Evolutionary conservation across 2,329 filamentous ascomycete species (phyloP).

Genomic region (Scleromitrula shiraiana): DNA sequence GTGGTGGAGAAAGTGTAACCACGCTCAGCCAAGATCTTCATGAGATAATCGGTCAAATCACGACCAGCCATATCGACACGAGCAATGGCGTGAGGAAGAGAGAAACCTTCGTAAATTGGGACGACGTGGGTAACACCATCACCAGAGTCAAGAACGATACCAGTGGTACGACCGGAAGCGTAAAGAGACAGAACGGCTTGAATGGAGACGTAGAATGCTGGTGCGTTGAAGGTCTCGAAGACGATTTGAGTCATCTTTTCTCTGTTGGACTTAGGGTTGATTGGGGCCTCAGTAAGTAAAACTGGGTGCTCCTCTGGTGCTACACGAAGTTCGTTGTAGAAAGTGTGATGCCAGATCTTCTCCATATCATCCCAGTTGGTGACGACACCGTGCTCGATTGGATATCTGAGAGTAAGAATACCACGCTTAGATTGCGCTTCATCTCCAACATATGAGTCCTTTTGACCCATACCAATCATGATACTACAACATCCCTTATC

Average conservation of each 20-base stretch:
- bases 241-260: constrained; percentile 99
- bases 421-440: constrained; percentile 99
- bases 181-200: constrained; percentile 99
- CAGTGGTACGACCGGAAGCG: constrained; percentile 99
- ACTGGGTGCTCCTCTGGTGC: constrained; percentile 99
- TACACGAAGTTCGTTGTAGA: constrained; percentile 99
- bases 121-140: constrained; percentile 99
- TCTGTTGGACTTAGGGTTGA: constrained; percentile 99
- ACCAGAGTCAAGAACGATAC: constrained; percentile 99
- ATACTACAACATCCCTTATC: constrained; percentile 54
- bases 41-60: constrained; percentile 99
- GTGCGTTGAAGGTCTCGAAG: constrained; percentile 99
- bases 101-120: constrained; percentile 99
- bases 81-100: constrained; percentile 98
- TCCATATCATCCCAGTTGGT: constrained; percentile 99
- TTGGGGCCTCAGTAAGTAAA: constrained; percentile 96
- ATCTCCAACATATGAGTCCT: constrained; percentile 99
- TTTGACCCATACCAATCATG: constrained; percentile 99
- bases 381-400: constrained; percentile 99
- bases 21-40: constrained; percentile 99
- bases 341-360: constrained; percentile 99
- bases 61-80: constrained; percentile 99
- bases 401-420: constrained; percentile 99
- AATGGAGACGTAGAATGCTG: constrained; percentile 99
- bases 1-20: constrained; percentile 99